Evolutionary conservation across 2,329 filamentous ascomycete species (phyloP).

Genomic region (Cercospora berteroae): DNA sequence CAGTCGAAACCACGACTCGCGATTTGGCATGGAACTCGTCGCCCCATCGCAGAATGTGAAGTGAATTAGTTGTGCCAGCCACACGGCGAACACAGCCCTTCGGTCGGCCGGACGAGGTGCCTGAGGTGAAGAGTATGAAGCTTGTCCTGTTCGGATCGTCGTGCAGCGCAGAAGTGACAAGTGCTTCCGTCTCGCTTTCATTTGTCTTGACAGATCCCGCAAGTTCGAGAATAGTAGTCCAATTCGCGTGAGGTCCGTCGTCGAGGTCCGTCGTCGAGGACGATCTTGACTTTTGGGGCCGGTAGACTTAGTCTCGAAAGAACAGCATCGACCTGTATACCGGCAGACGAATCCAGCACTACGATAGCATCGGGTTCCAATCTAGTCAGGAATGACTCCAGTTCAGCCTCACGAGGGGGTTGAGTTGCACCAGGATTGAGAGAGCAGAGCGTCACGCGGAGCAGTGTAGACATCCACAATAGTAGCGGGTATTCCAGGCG

Average conservation of each 20-base stretch:
- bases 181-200: background rate
- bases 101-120: slow-evolving; percentile 21
- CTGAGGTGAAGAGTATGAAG: slow-evolving; percentile 22
- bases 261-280: slow-evolving; percentile 15
- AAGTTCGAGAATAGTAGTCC: slow-evolving; percentile 6
- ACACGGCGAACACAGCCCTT: slow-evolving; percentile 22
- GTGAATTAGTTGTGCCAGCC: background rate
- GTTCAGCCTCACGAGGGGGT: slow-evolving; percentile 16
- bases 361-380: slow-evolving; percentile 19
- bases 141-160: slow-evolving; percentile 15
- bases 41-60: slow-evolving; percentile 6
- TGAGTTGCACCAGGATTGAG: slow-evolving; percentile 21
- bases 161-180: slow-evolving; percentile 10
- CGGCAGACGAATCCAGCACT: slow-evolving; percentile 9
- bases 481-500: slow-evolving; percentile 21
- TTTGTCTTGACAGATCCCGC: background rate
- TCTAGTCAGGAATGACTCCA: slow-evolving; percentile 13
- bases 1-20: slow-evolving; percentile 3
- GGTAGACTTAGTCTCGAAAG: background rate
- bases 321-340: slow-evolving; percentile 10
- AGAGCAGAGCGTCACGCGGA: slow-evolving; percentile 17
- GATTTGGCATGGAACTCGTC: background rate
- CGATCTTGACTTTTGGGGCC: slow-evolving; percentile 14
- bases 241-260: background rate
- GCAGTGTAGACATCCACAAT: slow-evolving; percentile 15